Conservation (phyloP, 169 alveolate species). For the Plasmodium sp. region DNA sequence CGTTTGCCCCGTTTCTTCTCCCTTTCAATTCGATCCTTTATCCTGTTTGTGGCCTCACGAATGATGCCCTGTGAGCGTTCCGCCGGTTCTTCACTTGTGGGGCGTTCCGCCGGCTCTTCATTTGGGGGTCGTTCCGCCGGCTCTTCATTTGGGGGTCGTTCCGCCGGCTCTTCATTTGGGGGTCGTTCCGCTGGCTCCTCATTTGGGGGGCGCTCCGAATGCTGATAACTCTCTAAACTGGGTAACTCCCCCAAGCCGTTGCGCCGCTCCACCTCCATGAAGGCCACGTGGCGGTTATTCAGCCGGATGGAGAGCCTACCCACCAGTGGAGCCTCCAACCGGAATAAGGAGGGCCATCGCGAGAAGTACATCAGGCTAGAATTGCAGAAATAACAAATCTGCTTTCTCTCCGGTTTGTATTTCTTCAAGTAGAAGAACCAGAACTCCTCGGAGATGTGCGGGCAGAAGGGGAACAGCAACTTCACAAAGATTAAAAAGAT, state of each 20-base stretch:
- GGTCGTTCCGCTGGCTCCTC: neutral
- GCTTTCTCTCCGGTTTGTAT: constrained; percentile 25
- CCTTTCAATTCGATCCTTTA: constrained; percentile 18
- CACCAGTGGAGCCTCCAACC: neutral
- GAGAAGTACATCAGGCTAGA: constrained; percentile 17
- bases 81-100: neutral
- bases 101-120: neutral
- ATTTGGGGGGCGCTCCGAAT: neutral
- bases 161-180: neutral
- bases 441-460: constrained; percentile 87
- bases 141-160: neutral
- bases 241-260: neutral
- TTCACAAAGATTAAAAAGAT: constrained; percentile 70
- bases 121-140: neutral
- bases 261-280: neutral
- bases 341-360: constrained; percentile 61
- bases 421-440: constrained; percentile 77
- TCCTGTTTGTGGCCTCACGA: constrained; percentile 18
- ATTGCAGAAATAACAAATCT: constrained; percentile 58
- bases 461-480: constrained; percentile 86
- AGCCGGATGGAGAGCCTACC: constrained; percentile 9
- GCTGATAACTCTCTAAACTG: neutral
- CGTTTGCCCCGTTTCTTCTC: constrained; percentile 41
- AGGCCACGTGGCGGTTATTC: constrained; percentile 48
- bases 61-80: neutral